Conservation (phyloP, 192 early-diverging fungal species). For the Backusella mclennaniae region DNA sequence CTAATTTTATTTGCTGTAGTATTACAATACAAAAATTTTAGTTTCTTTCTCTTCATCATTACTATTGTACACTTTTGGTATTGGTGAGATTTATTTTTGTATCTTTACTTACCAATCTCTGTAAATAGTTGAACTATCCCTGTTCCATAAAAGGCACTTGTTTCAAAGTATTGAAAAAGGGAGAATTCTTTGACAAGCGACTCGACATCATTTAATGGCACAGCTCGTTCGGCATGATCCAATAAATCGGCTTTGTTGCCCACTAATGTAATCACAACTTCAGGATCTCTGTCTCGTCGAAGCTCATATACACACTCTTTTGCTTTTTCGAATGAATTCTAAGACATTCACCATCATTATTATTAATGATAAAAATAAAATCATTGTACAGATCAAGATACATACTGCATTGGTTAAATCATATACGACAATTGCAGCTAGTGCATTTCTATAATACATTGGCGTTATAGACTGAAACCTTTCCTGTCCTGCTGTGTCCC, state of each 20-base stretch:
- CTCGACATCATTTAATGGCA: conserved; percentile 40
- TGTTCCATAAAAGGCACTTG: conserved; percentile 83
- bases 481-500: conserved; percentile 95
- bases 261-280: conserved; percentile 94
- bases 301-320: conserved; percentile 96
- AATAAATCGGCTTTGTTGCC: conserved; percentile 94
- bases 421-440: conserved; percentile 93
- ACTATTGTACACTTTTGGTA: background rate
- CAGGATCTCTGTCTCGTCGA: conserved; percentile 92
- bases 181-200: conserved; percentile 52
- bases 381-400: conserved; percentile 7
- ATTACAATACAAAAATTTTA: background rate
- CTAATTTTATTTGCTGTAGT: conserved; percentile 23
- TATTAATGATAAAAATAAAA: background rate
- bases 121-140: conserved; percentile 89
- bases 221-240: conserved; percentile 25
- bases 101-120: conserved; percentile 60
- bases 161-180: conserved; percentile 86
- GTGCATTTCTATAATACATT: conserved; percentile 96
- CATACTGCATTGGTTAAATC: conserved; percentile 82
- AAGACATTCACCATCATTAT: background rate
- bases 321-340: conserved; percentile 87
- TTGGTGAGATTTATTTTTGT: background rate
- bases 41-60: background rate
- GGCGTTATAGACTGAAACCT: conserved; percentile 88